A percentile compares a stretch with the other conserved stretches of the same genome.
Evolutionary conservation across 2,329 filamentous ascomycete species (phyloP).

Genomic region (Fusarium anguioides): DNA sequence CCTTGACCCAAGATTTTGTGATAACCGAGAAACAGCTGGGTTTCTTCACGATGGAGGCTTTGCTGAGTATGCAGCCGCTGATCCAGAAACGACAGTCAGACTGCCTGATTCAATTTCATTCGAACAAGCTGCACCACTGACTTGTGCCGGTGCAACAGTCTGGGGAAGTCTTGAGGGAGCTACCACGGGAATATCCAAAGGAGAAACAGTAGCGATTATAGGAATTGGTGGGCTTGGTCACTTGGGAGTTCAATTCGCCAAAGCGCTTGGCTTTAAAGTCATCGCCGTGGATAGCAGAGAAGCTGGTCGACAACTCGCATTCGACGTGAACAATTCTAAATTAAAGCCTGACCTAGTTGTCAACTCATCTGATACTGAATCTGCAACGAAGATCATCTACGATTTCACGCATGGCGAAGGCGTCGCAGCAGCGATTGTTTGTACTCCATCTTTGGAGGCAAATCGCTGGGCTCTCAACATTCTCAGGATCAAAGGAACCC

Average conservation of each 20-base stretch:
- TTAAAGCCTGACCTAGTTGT: conserved; percentile 1
- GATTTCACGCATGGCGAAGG: conserved; percentile 8
- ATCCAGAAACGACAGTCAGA: background rate
- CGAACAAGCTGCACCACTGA: conserved; percentile 5
- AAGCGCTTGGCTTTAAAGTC: conserved; percentile 7
- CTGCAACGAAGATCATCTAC: background rate
- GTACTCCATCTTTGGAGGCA: conserved; percentile 4
- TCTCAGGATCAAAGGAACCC: conserved; percentile 2
- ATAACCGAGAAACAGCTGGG: conserved; percentile 1
- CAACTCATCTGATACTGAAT: conserved; percentile 1
- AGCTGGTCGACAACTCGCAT: conserved; percentile 9
- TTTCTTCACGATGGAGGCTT: conserved; percentile 15
- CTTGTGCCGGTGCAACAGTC: conserved; percentile 13
- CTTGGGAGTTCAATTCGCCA: conserved; percentile 9
- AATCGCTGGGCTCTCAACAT: conserved; percentile 10
- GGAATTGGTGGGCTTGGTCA: conserved; percentile 8
- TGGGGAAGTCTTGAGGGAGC: conserved; percentile 12
- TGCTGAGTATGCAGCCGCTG: conserved; percentile 8
- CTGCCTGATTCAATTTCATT: conserved; percentile 1
- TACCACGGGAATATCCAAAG: background rate
- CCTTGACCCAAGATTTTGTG: conserved; percentile 10
- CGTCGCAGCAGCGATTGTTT: background rate
- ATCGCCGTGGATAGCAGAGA: conserved; percentile 16
- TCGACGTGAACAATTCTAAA: background rate
- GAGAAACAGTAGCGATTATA: background rate